Evolutionary conservation across 2,329 filamentous ascomycete species (phyloP), one percentile per base, ranked within the genome.

Genomic region (Xylariaceae sp.): DNA sequence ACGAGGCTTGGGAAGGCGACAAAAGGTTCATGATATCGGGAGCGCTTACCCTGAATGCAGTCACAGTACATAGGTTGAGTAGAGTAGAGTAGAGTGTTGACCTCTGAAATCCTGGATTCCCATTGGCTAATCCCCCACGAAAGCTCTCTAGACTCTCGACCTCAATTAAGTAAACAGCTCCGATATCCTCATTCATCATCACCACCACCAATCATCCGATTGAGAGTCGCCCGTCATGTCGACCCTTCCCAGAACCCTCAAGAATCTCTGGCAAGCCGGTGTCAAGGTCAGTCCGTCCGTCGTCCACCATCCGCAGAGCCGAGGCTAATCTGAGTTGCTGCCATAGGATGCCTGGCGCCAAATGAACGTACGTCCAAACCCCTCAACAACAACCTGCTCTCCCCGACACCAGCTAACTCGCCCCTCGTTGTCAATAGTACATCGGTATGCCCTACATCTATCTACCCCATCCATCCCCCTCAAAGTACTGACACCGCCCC

Each of bases 281-380:
- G 64, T 96, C 64, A 95, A 91, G 85, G 90, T 90, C 70, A 54
- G 70, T 49, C 12, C 5, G 42, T 22, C 35, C n/a, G 19, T 36
- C 22, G 12, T 6, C 8, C 19, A 27, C 14, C 29, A 21, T 16
- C 7, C 8, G 36, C 32, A 56, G 23, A 35, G n/a, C n/a, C n/a
- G n/a, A 48, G 46, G 57, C 59, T 80, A 64, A 78, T 33, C 40
- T 23, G 6, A 6, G 4, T 51, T 40, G 43, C 50, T 47, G 52
- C 60, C 36, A 59, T 64, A 95, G 90, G 86, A 95, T 69, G 93
- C 85, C 77, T 86, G 82, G 71, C 86, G 88, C 71, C 93, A 97
- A 77, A 80, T 97, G 79, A 83, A 92, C 73, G 88, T 94, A 88
- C 73, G 86, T 76, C 45, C 45, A 50, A n/a, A 32, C 34, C 63